Base-by-base conservation (phyloP, 768 basidiomycete species). In the Tephrocybe sp. region DNA sequence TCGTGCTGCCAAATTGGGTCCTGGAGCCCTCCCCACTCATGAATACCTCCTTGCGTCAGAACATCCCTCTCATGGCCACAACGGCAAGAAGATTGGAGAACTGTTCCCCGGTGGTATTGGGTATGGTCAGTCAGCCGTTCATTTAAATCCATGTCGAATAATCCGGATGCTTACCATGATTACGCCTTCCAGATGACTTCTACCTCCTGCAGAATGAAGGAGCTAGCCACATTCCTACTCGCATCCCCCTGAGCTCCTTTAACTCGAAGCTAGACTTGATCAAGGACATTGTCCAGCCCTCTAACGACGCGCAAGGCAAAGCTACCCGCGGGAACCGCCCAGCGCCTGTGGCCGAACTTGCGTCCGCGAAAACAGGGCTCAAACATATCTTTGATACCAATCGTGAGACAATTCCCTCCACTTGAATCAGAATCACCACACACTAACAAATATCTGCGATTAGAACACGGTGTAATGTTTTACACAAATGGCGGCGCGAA, bases 401-500 rank as follows among this genome's bases (percentile, higher is more conserved):
- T 65, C 87, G 87, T 89, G 56, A 53, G 86, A 75, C 24, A 5
- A 15, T 44, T n/a, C 30, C 32, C 11, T 20, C 54, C 12, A 14
- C 11, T 32, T 23, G 20, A 15, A 23, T n/a, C n/a, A n/a, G 6
- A 28, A 33, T 49, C 37, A 25, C n/a, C 18, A 18, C 11, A 17
- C 32, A 21, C 37, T 18, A 20, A 20, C 20, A 20, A 12, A 9
- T 12, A 46, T 42, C 20, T 17, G 11, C 3, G 12, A 14, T 48
- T 54, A 90, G 88, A 91, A 65, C 79, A 76, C 8, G 88, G 88
- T 11, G 76, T 87, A 32, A 88, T 89, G 78, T 84, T 88, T 58
- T 90, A 90, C 63, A 77, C 85, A 2, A 83, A 84, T 61, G 80
- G 78, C 43, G 68, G 79, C 48, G 69, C 82, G 12, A 67, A 75